A percentile compares a stretch with the other conserved stretches of the same genome.
phyloP scores from a whole-genome alignment of 192 early-diverging fungal genomes.

The Rhizoclosmatium sp. region DNA sequence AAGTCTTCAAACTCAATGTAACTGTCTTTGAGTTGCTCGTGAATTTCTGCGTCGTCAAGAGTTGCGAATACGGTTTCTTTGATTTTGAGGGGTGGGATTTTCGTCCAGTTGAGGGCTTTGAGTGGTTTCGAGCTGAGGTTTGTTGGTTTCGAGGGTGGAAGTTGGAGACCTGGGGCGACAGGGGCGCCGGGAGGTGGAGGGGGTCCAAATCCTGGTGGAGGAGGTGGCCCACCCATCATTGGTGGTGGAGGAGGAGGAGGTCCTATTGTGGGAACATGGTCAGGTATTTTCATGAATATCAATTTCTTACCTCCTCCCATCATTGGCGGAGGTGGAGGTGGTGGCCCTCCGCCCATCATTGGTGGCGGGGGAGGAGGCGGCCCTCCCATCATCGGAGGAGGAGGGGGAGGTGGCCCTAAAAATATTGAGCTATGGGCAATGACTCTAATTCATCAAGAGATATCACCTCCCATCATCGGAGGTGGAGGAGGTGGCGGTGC shows the following conservation, averaged over 20 bases:
- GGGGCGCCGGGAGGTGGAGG: conserved; percentile 25
- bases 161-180: conserved; percentile 9
- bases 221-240: conserved; percentile 24
- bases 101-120: conserved; percentile 66
- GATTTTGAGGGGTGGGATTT: conserved; percentile 55
- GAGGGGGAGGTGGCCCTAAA: conserved; percentile 43
- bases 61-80: conserved; percentile 56
- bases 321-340: conserved; percentile 45
- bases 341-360: conserved; percentile 36
- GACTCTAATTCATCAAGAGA: not conserved
- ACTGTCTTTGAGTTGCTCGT: conserved; percentile 42
- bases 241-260: conserved; percentile 42
- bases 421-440: not conserved
- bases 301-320: conserved; percentile 1
- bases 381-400: conserved; percentile 40
- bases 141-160: conserved; percentile 45
- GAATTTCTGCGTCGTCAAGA: conserved; percentile 55
- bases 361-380: conserved; percentile 44
- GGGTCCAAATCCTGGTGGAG: conserved; percentile 29
- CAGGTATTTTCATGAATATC: conserved; percentile 1
- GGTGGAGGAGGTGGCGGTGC: conserved; percentile 49
- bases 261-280: not conserved
- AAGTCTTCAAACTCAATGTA: conserved; percentile 62
- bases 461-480: conserved; percentile 9
- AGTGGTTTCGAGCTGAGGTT: conserved; percentile 61